Evolutionary conservation across 805 yeast genomes (phyloP), one percentile per base, ranked within the genome.

Genomic region (Maudiozyma turicensis): DNA sequence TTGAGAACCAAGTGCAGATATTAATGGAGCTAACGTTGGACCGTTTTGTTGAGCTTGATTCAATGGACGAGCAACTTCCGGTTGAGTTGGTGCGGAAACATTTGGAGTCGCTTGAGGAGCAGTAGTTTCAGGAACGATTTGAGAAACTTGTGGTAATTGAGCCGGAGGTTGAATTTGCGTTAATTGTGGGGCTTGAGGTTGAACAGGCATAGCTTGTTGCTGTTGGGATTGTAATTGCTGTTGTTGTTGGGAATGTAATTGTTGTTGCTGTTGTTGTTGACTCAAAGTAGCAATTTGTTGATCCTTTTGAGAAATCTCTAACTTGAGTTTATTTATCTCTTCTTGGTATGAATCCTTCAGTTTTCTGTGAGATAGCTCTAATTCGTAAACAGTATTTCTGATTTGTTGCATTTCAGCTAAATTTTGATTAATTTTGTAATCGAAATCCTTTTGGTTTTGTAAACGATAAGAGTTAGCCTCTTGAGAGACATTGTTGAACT

Each of bases 291-390:
- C 61, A 40, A 71, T 67, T 58, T 75, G 73, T 65, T 91, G 76
- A 63, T 86, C 95, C 58, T 90, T 75, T 61, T 76, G 79, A 59
- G 88, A 96, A 56, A 91, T 74, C 65, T 89, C 96, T 54, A 82
- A 80, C 67, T 91, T 89, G 67, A 91, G 76, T 57, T 93, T 76
- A 63, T 80, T 72, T 49, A 93, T 85, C 69, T 91, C 98, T 60
- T 86, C 95, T 67, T 91, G 97, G 69, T 91, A 93, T 44, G 90
- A 89, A 62, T 91, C 97, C 70, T 91, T 90, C 77, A 93, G 86
- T 64, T 87, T 86, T 58, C 95, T 77, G 72, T 91, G 98, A 39
- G 95, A 91, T 77, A 84, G 78, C 67, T 91, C 97, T 60, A 91
- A 77, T 65, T 93, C 98, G 63, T 83, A 89, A 31, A 91, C 95